Percentiles rank a stretch among this genome's conserved stretches.
phyloP scores from a whole-genome alignment of 306 rosid genomes.

The Begonia masoniana region DNA sequence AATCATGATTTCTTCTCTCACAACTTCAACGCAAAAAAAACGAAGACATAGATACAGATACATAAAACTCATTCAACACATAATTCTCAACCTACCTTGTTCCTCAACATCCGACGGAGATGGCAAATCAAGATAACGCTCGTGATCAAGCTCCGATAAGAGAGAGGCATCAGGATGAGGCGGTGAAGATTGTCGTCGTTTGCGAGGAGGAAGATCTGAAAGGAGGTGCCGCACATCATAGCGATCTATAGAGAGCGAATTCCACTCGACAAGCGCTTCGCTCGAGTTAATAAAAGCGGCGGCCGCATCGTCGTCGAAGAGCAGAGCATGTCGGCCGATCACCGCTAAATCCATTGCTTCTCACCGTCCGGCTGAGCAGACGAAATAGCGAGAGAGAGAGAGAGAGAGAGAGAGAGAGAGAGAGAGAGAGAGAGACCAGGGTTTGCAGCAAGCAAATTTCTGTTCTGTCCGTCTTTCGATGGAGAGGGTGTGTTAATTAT shows the following conservation, averaged over 20 bases:
- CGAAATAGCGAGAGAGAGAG: too few species aligned
- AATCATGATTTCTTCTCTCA: not conserved
- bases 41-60: not conserved
- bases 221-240: constrained; percentile 91
- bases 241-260: constrained; percentile 78
- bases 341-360: constrained; percentile 53
- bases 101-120: constrained; percentile 24
- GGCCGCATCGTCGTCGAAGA: constrained; percentile 71
- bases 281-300: constrained; percentile 63
- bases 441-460: too few species aligned
- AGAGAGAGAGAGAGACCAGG: too few species aligned
- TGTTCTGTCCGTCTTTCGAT: too few species aligned
- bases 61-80: not conserved
- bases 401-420: too few species aligned
- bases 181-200: constrained; percentile 26
- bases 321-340: constrained; percentile 65
- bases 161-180: constrained; percentile 21
- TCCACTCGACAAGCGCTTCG: constrained; percentile 77
- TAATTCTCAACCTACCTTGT: constrained; percentile 30
- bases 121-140: constrained; percentile 71
- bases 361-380: constrained; percentile 1
- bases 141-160: constrained; percentile 42
- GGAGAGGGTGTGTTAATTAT: too few species aligned
- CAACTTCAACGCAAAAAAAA: not conserved
- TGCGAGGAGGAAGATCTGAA: constrained; percentile 41